These are phyloP conservation scores for Hibiscus tridactylites DNA, from an alignment of 345 rosid species.

Conservation along the genomic window DNA sequence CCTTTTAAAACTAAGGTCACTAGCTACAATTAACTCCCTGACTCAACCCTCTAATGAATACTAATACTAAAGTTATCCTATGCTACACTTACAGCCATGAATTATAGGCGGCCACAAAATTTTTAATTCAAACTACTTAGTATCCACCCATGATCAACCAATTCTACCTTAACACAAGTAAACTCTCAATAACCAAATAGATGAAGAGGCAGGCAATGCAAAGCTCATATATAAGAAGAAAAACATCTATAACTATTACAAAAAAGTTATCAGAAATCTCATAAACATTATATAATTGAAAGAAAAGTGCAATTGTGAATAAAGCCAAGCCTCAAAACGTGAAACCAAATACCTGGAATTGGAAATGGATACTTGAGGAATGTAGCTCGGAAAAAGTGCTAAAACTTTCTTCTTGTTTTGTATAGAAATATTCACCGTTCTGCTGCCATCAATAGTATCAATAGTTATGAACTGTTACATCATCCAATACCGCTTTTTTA, in stretches of 20 bases:
- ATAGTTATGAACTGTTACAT: slow-evolving; percentile 18
- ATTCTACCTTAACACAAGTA: neutral
- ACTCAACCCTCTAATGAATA: neutral
- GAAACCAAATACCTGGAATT: slow-evolving; percentile 25
- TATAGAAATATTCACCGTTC: slow-evolving; percentile 25
- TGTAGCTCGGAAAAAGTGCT: slow-evolving; percentile 44
- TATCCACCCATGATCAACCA: neutral
- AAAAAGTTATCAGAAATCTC: neutral
- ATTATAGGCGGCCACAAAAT: neutral
- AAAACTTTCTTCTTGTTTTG: slow-evolving; percentile 27
- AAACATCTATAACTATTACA: neutral
- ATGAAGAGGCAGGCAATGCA: neutral
- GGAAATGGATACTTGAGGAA: slow-evolving; percentile 27
- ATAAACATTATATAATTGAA: neutral
- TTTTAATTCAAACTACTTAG: neutral
- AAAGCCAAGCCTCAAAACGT: neutral
- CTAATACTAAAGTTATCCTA: neutral
- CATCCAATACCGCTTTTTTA: slow-evolving; percentile 9
- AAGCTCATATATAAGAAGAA: neutral
- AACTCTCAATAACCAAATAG: neutral
- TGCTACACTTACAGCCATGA: neutral
- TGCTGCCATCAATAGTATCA: slow-evolving; percentile 35
- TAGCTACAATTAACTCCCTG: neutral
- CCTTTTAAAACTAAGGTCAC: too few relatives aligned
- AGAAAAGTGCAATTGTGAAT: neutral